Evolutionary conservation across 1,284 basidiomycete genomes (phyloP).

Genomic region (Cryptococcus sp.): DNA sequence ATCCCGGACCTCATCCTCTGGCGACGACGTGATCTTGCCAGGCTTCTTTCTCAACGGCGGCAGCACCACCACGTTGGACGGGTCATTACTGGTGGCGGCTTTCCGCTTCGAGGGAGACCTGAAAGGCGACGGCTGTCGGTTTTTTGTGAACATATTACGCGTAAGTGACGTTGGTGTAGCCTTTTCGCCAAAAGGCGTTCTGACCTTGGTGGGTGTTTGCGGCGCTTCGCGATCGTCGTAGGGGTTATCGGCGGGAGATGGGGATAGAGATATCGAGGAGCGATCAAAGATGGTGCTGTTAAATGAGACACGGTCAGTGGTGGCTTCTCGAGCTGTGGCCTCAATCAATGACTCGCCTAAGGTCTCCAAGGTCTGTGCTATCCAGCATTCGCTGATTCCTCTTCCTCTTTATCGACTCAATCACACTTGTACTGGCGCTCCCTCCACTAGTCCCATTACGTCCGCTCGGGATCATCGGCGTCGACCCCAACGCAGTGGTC

Average conservation of each 20-base stretch:
- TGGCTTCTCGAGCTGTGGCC: background rate
- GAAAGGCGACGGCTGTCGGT: slow-evolving; percentile 18
- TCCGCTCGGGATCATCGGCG: background rate
- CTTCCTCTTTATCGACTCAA: slow-evolving; percentile 16
- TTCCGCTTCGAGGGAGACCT: slow-evolving; percentile 17
- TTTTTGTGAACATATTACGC: slow-evolving; percentile 39
- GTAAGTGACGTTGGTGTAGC: slow-evolving; percentile 38
- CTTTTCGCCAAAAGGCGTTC: slow-evolving; percentile 26
- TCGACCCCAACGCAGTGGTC: background rate
- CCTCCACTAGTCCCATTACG: slow-evolving; percentile 8
- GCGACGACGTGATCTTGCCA: slow-evolving; percentile 21
- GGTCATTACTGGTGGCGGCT: slow-evolving; percentile 3
- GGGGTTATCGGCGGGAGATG: slow-evolving; percentile 21
- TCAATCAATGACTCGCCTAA: slow-evolving; percentile 26
- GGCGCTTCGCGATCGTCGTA: slow-evolving; percentile 20
- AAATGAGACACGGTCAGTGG: background rate
- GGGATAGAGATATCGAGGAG: slow-evolving; percentile 33
- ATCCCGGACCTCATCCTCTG: background rate
- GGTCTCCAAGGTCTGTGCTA: slow-evolving; percentile 43
- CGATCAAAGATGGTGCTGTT: slow-evolving; percentile 36
- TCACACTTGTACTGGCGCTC: slow-evolving; percentile 9
- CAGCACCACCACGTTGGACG: slow-evolving; percentile 30
- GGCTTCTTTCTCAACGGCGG: slow-evolving; percentile 24
- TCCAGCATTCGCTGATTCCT: slow-evolving; percentile 27
- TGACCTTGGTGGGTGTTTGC: slow-evolving; percentile 30